phyloP scores from a whole-genome alignment of 208 protist genomes.

The Leptomonas pyrrhocoris region DNA sequence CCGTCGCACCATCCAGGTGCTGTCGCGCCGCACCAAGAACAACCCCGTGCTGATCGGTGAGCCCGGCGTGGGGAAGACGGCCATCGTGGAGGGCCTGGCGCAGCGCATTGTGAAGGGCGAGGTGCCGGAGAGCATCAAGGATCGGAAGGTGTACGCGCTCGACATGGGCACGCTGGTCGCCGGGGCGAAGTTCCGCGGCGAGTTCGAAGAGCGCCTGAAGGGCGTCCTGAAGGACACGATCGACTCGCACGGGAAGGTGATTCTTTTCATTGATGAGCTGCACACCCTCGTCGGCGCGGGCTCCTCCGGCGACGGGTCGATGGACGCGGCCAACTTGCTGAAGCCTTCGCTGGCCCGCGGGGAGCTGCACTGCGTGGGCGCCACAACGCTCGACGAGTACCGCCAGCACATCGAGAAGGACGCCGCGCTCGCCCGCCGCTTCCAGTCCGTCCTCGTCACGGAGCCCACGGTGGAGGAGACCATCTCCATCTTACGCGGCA shows the following conservation, averaged over 20 bases:
- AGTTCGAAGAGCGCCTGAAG: slow-evolving; percentile 99
- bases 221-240: slow-evolving; percentile 98
- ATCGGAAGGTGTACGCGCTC: slow-evolving; percentile 91
- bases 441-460: slow-evolving; percentile 96
- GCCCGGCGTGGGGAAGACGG: slow-evolving; percentile 94
- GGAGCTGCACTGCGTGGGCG: slow-evolving; percentile 96
- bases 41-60: slow-evolving; percentile 99
- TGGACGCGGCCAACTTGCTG: slow-evolving; percentile 98
- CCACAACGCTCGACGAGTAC: slow-evolving; percentile 98
- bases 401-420: slow-evolving; percentile 98
- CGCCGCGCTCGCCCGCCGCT: slow-evolving; percentile 97
- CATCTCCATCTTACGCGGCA: slow-evolving; percentile 97
- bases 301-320: slow-evolving; percentile 90
- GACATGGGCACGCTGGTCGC: slow-evolving; percentile 99
- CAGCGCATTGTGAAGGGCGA: slow-evolving; percentile 93
- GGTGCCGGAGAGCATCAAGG: slow-evolving; percentile 90
- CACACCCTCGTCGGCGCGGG: slow-evolving; percentile 98
- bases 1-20: slow-evolving; percentile 96
- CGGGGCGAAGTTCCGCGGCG: slow-evolving; percentile 98
- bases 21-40: slow-evolving; percentile 99
- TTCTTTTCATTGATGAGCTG: slow-evolving; percentile 99
- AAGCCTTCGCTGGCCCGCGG: slow-evolving; percentile 98
- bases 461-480: slow-evolving; percentile 98
- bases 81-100: slow-evolving; percentile 93
- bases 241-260: slow-evolving; percentile 93